Percentiles rank a stretch among this genome's conserved stretches.
Conservation (phyloP, 768 basidiomycete species). For the Psilocybe sp. region DNA sequence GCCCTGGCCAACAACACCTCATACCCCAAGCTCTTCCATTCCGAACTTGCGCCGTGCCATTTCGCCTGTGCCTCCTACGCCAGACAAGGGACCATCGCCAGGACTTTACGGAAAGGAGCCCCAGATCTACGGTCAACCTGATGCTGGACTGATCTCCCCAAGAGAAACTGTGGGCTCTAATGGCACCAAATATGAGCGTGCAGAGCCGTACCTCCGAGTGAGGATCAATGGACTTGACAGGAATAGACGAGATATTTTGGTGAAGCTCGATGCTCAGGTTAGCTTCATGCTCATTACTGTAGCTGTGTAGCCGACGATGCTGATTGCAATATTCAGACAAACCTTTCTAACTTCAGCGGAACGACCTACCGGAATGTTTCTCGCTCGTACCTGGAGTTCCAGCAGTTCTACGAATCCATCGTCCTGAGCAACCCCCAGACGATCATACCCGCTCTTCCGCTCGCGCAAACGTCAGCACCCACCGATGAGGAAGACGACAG, state of each 20-base stretch:
- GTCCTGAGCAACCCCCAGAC: conserved; percentile 92
- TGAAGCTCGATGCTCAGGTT: conserved; percentile 95
- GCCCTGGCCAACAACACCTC: conserved; percentile 83
- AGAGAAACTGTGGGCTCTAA: conserved; percentile 61
- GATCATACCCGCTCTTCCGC: conserved; percentile 91
- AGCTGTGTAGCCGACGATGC: conserved; percentile 2
- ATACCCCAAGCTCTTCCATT: conserved; percentile 65
- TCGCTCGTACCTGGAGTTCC: conserved; percentile 92
- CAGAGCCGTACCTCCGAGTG: conserved; percentile 83
- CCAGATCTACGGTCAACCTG: conserved; percentile 85
- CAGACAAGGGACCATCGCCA: conserved; percentile 49
- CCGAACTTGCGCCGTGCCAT: conserved; percentile 67
- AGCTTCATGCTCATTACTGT: conserved; percentile 17
- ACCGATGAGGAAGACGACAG: conserved; percentile 99
- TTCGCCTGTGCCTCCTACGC: conserved; percentile 47
- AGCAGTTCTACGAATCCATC: conserved; percentile 88
- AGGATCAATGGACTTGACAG: conserved; percentile 90
- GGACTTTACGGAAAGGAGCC: conserved; percentile 77
- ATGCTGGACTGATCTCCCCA: conserved; percentile 80
- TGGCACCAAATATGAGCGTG: conserved; percentile 70
- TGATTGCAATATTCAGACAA: conserved; percentile 58
- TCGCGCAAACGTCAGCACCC: conserved; percentile 95
- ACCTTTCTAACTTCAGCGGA: conserved; percentile 87
- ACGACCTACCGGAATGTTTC: conserved; percentile 91
- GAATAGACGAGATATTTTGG: conserved; percentile 90